A percentile compares a stretch with the other conserved stretches of the same genome.
These are phyloP conservation scores for Geranium rotundifolium DNA, from an alignment of 345 rosid species.

Conservation along the genomic window DNA sequence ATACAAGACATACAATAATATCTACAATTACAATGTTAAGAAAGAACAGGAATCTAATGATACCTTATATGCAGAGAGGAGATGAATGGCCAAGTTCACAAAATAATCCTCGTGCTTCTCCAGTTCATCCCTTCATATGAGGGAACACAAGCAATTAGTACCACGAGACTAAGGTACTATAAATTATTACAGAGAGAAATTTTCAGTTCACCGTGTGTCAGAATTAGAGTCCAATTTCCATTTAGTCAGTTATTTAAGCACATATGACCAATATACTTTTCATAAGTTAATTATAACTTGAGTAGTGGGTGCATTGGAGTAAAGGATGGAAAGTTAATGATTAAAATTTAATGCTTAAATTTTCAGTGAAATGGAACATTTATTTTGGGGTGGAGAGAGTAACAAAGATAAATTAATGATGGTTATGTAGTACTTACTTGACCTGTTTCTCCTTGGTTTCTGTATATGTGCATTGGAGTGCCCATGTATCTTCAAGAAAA, in stretches of 20 bases:
- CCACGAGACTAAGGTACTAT: background rate
- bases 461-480: slow-evolving; percentile 48
- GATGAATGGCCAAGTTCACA: slow-evolving; percentile 47
- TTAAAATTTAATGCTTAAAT: too few species aligned
- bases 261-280: too few species aligned
- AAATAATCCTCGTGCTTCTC: slow-evolving; percentile 76
- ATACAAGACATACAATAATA: background rate
- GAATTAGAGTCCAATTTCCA: too few species aligned
- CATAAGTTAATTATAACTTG: too few species aligned
- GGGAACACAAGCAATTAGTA: slow-evolving; percentile 6
- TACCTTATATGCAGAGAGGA: slow-evolving; percentile 76
- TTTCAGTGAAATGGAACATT: too few species aligned
- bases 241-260: too few species aligned
- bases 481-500: slow-evolving; percentile 91
- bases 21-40: background rate
- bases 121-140: slow-evolving; percentile 52
- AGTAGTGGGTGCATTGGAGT: too few species aligned
- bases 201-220: background rate
- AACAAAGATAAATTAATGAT: too few species aligned
- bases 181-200: background rate
- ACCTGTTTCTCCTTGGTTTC: slow-evolving; percentile 66
- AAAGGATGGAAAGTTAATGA: too few species aligned
- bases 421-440: slow-evolving; percentile 32
- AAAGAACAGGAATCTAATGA: background rate
- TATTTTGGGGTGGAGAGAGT: background rate